phyloP scores from a whole-genome alignment of 2,329 filamentous ascomycete species.

The Penicillium sp. region DNA sequence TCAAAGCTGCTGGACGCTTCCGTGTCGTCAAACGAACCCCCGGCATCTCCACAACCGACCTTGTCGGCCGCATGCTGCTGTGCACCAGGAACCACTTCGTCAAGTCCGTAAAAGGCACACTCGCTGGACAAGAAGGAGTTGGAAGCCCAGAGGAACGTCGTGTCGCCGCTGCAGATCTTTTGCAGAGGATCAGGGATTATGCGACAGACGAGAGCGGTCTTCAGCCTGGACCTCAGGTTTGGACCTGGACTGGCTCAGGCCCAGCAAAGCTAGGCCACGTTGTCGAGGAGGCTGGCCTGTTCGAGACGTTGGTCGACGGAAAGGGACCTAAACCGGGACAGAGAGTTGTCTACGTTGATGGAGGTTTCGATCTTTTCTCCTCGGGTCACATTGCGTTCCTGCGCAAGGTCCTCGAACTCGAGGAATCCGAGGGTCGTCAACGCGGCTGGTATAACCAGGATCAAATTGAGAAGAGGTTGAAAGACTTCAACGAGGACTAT shows the following conservation, averaged over 20 bases:
- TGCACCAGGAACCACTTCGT: conserved; percentile 96
- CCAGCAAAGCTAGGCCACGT: conserved; percentile 36
- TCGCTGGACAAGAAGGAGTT: conserved; percentile 68
- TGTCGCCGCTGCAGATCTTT: conserved; percentile 63
- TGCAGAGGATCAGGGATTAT: conserved; percentile 75
- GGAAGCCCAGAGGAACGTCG: conserved; percentile 66
- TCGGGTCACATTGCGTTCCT: conserved; percentile 97
- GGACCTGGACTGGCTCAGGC: conserved; percentile 64
- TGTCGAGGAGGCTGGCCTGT: conserved; percentile 60
- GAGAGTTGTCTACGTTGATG: conserved; percentile 88
- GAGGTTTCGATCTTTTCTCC: conserved; percentile 93
- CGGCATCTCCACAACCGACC: conserved; percentile 92
- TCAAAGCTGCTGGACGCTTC: conserved; percentile 90
- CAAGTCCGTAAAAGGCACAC: conserved; percentile 65
- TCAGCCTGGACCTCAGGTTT: conserved; percentile 75
- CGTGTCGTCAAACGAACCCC: conserved; percentile 95
- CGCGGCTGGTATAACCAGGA: conserved; percentile 72
- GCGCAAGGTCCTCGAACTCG: conserved; percentile 66
- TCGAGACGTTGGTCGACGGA: conserved; percentile 66
- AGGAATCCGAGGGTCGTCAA: conserved; percentile 64
- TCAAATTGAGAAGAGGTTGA: conserved; percentile 59
- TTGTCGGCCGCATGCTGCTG: conserved; percentile 96
- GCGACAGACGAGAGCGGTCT: conserved; percentile 80
- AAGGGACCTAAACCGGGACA: conserved; percentile 71
- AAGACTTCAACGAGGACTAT: conserved; percentile 67